Evolutionary conservation across 306 rosid genomes (phyloP).

Genomic region (Coriaria nepalensis): DNA sequence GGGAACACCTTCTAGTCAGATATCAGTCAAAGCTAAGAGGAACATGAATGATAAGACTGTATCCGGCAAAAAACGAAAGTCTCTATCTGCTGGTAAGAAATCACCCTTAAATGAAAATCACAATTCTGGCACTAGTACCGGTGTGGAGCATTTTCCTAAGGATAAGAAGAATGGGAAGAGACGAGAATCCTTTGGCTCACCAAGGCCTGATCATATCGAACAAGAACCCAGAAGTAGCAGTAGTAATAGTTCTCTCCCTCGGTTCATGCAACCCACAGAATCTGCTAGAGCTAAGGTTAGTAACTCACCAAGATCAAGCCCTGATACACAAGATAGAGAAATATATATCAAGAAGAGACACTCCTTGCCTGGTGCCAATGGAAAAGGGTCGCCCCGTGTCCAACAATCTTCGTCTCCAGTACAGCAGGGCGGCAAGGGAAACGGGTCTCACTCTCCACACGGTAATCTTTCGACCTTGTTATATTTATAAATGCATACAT

Average conservation of each 20-base stretch:
- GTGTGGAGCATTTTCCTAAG: constrained; percentile 44
- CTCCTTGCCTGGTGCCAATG: constrained; percentile 74
- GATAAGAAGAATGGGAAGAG: constrained; percentile 59
- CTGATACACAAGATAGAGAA: constrained; percentile 75
- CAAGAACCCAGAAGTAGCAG: constrained; percentile 54
- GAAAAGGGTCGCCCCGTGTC: constrained; percentile 80
- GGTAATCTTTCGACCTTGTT: constrained; percentile 17
- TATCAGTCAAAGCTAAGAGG: constrained; percentile 42
- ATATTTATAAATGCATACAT: neutral
- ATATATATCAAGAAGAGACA: constrained; percentile 60
- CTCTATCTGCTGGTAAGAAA: constrained; percentile 32
- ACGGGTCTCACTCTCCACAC: constrained; percentile 23
- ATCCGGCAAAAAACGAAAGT: constrained; percentile 32
- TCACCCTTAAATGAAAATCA: constrained; percentile 47
- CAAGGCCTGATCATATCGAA: constrained; percentile 44
- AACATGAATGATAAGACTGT: constrained; percentile 37
- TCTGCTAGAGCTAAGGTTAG: constrained; percentile 88
- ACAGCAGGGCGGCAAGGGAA: constrained; percentile 46
- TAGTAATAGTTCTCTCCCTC: constrained; percentile 57
- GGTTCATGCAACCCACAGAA: constrained; percentile 91
- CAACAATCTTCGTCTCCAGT: constrained; percentile 51
- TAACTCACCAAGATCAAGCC: constrained; percentile 82
- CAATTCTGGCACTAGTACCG: constrained; percentile 43
- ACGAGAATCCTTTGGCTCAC: constrained; percentile 58
- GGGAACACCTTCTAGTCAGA: constrained; percentile 88